Evolutionary conservation across 2,329 filamentous ascomycete genomes (phyloP).

Genomic region (Aspergillus amoenus): DNA sequence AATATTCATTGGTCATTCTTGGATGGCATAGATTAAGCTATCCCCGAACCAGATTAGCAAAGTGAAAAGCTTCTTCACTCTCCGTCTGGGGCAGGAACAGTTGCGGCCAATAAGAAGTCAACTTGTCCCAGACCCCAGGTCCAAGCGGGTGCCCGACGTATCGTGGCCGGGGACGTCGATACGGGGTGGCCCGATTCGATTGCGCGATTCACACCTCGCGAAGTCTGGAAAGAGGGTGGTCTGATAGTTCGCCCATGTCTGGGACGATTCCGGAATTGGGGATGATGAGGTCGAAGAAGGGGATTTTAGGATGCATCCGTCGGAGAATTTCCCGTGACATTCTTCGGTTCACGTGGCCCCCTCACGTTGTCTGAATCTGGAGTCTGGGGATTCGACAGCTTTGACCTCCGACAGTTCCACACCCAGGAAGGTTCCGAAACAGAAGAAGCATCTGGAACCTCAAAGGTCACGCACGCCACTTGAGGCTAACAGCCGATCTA

Average conservation of each 20-base stretch:
- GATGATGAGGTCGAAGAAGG: neutral
- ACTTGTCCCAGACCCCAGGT: neutral
- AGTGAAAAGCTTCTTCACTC: neutral
- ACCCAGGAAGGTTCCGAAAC: neutral
- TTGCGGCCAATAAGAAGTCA: neutral
- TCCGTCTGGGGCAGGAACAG: neutral
- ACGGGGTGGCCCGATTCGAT: neutral
- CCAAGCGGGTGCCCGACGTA: neutral
- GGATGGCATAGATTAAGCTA: constrained; percentile 2
- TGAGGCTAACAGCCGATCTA: neutral
- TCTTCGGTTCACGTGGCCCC: constrained; percentile 7
- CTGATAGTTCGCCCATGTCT: neutral
- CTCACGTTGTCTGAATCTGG: neutral
- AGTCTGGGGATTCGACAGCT: neutral
- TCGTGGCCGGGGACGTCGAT: neutral
- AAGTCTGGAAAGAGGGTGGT: neutral
- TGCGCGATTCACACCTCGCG: neutral
- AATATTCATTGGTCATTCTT: constrained; percentile 13
- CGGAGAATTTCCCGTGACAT: constrained; percentile 6
- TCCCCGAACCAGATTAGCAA: neutral
- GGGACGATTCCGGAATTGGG: neutral
- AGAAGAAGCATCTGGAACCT: neutral
- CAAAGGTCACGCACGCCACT: neutral
- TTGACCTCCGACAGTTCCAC: neutral
- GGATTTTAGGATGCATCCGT: neutral